phyloP scores from a whole-genome alignment of 768 basidiomycete genomes.

The Lactarius pseudohatsudake region DNA sequence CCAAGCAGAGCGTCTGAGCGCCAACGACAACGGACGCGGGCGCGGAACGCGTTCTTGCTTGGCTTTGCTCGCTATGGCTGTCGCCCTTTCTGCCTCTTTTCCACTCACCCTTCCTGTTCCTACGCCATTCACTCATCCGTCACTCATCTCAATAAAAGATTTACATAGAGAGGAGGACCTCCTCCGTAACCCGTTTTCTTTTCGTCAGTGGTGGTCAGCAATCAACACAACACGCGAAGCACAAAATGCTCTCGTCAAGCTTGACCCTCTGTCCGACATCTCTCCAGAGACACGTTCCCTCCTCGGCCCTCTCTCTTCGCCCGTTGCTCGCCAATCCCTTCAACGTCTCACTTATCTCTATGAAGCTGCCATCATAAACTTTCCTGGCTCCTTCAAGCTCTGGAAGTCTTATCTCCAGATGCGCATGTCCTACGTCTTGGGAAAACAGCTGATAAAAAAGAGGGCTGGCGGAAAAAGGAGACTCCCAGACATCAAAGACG shows the following conservation, averaged over 20 bases:
- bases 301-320: conserved; percentile 78
- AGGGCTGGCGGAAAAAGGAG: conserved; percentile 87
- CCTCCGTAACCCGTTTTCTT: conserved; percentile 84
- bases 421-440: conserved; percentile 84
- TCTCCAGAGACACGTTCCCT: conserved; percentile 53
- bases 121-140: conserved; percentile 72
- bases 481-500: conserved; percentile 87
- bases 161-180: conserved; percentile 92
- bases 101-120: conserved; percentile 87
- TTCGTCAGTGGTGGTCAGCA: conserved; percentile 91
- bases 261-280: conserved; percentile 49
- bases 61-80: conserved; percentile 49
- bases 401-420: conserved; percentile 92
- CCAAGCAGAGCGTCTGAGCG: not conserved
- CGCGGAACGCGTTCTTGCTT: not conserved
- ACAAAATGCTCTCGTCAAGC: conserved; percentile 55
- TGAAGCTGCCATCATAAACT: conserved; percentile 84
- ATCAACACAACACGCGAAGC: conserved; percentile 74
- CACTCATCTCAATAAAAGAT: conserved; percentile 73
- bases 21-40: too few relatives aligned
- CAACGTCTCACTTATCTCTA: conserved; percentile 91
- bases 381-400: conserved; percentile 88
- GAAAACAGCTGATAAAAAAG: conserved; percentile 68
- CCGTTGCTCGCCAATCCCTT: conserved; percentile 68
- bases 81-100: conserved; percentile 58